phyloP scores from a whole-genome alignment of 345 rosid genomes.

The Eucalyptus paniculata region DNA sequence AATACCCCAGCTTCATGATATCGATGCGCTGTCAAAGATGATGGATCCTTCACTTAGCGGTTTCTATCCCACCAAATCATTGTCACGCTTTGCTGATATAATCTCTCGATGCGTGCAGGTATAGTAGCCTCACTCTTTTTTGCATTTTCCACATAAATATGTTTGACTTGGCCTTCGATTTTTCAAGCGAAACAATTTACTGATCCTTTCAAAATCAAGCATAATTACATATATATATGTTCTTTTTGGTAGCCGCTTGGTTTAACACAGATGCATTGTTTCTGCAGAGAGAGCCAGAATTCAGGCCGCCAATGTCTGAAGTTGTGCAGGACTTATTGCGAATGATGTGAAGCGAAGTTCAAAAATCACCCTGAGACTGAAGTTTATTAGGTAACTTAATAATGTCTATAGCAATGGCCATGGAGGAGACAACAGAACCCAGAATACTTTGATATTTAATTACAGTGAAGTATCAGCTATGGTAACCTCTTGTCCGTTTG shows the following conservation, averaged over 20 bases:
- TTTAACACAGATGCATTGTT: neutral
- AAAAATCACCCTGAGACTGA: neutral
- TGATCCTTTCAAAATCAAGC: neutral
- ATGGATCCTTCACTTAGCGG: slow-evolving; percentile 67
- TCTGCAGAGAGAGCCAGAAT: slow-evolving; percentile 75
- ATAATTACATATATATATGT: neutral
- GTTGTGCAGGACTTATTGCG: slow-evolving; percentile 75
- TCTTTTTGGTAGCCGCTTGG: neutral
- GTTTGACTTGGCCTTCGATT: neutral
- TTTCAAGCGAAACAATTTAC: neutral
- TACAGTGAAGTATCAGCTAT: neutral
- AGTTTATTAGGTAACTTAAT: neutral
- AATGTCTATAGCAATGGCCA: neutral
- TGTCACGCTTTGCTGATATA: slow-evolving; percentile 94
- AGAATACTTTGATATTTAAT: neutral
- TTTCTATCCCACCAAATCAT: slow-evolving; percentile 56
- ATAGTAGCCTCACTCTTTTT: neutral
- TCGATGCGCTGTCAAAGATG: slow-evolving; percentile 76
- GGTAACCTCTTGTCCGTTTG: neutral
- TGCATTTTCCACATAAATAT: neutral
- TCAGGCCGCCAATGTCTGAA: slow-evolving; percentile 80
- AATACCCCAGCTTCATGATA: slow-evolving; percentile 77
- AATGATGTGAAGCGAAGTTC: slow-evolving; percentile 16
- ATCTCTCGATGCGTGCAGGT: slow-evolving; percentile 88
- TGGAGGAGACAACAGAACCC: neutral